phyloP scores from a whole-genome alignment of 805 yeast species.

The Candida succiphila region DNA sequence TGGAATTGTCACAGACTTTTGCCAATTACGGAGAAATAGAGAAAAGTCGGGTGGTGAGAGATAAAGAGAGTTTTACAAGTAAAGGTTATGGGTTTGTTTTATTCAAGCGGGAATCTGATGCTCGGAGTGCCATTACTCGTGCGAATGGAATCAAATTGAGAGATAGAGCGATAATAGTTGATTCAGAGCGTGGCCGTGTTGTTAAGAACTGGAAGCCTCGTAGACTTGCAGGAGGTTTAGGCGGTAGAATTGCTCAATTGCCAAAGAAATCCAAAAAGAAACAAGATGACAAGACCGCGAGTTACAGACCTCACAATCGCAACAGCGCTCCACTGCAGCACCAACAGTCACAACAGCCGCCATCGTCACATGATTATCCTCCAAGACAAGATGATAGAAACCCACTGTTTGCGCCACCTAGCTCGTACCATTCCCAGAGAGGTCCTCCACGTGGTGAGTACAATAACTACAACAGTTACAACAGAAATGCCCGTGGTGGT shows the following conservation, averaged over 20 bases:
- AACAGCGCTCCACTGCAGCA: not conserved
- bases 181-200: slow-evolving; percentile 60
- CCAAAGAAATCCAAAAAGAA: not conserved
- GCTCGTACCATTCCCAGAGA: slow-evolving; percentile 4
- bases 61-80: slow-evolving; percentile 37
- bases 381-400: too few species aligned
- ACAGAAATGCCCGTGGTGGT: not conserved
- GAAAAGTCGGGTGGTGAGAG: slow-evolving; percentile 45
- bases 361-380: not conserved
- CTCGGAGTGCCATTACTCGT: slow-evolving; percentile 50
- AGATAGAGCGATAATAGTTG: slow-evolving; percentile 52
- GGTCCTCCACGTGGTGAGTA: too few species aligned
- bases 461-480: not conserved
- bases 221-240: slow-evolving; percentile 86
- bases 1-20: slow-evolving; percentile 57
- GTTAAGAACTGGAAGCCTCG: slow-evolving; percentile 63
- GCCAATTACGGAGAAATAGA: slow-evolving; percentile 64
- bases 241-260: slow-evolving; percentile 38
- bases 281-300: not conserved
- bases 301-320: too few species aligned
- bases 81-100: slow-evolving; percentile 82
- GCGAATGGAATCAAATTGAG: slow-evolving; percentile 43
- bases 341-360: not conserved
- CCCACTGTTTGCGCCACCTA: slow-evolving; percentile 11
- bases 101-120: slow-evolving; percentile 50